These are phyloP conservation scores for Termitomyces heimii DNA, from an alignment of 768 basidiomycete genomes.

Conservation along the genomic window DNA sequence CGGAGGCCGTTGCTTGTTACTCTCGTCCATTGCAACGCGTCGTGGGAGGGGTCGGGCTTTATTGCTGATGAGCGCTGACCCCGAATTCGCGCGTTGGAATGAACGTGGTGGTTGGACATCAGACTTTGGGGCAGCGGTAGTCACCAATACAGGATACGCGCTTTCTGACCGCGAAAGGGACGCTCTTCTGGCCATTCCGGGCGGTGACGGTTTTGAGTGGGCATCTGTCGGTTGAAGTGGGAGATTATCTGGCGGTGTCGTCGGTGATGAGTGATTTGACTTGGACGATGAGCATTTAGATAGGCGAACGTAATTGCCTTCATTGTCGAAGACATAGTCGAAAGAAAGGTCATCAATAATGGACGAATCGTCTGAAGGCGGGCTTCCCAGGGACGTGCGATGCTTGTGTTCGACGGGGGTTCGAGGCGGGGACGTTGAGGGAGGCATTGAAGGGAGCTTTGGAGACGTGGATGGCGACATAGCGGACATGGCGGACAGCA, in stretches of 20 bases:
- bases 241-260: conserved; percentile 35
- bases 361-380: conserved; percentile 53
- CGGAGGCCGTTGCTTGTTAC: conserved; percentile 11
- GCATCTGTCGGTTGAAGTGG: conserved; percentile 31
- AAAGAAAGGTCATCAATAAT: conserved; percentile 62
- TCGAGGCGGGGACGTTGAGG: conserved; percentile 32
- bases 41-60: conserved; percentile 31
- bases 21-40: conserved; percentile 38
- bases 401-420: conserved; percentile 30
- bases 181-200: conserved; percentile 36
- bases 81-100: conserved; percentile 65
- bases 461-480: conserved; percentile 13
- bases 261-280: conserved; percentile 38
- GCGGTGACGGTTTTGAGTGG: conserved; percentile 27
- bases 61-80: conserved; percentile 36
- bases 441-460: conserved; percentile 13
- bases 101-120: conserved; percentile 37
- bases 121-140: conserved; percentile 18
- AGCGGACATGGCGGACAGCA: conserved; percentile 18
- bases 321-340: conserved; percentile 51
- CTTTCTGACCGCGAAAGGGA: conserved; percentile 68
- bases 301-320: conserved; percentile 50
- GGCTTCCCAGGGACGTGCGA: conserved; percentile 24
- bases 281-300: conserved; percentile 46
- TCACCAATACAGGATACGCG: conserved; percentile 41